These are phyloP conservation scores for Arthrobotrys sphaeroides DNA, from an alignment of 2,329 filamentous ascomycete species.

Conservation along the genomic window DNA sequence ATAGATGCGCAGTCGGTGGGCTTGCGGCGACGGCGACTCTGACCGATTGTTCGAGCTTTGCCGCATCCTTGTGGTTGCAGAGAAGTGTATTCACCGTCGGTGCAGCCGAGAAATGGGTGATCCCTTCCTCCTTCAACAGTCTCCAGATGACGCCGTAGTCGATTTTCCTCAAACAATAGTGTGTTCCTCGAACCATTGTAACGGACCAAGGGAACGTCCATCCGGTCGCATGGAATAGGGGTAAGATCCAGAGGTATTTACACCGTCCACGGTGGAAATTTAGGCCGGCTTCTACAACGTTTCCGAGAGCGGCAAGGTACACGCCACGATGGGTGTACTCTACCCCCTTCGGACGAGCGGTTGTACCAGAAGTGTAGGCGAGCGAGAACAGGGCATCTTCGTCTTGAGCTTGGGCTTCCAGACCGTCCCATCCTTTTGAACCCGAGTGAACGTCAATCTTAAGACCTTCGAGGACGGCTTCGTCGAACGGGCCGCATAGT, in stretches of 20 bases:
- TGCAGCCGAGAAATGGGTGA: slow-evolving; percentile 95
- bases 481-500: slow-evolving; percentile 80
- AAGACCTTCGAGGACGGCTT: slow-evolving; percentile 82
- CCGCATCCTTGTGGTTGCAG: slow-evolving; percentile 80
- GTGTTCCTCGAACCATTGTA: slow-evolving; percentile 91
- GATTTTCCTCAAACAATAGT: slow-evolving; percentile 93
- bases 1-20: slow-evolving; percentile 87
- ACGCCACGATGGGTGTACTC: slow-evolving; percentile 88
- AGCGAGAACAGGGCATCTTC: slow-evolving; percentile 87
- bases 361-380: slow-evolving; percentile 87
- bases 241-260: slow-evolving; percentile 86
- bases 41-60: slow-evolving; percentile 74
- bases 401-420: slow-evolving; percentile 74
- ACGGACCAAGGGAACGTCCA: slow-evolving; percentile 94
- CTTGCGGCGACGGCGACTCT: slow-evolving; percentile 91
- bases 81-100: slow-evolving; percentile 96
- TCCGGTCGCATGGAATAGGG: slow-evolving; percentile 72
- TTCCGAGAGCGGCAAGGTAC: slow-evolving; percentile 84
- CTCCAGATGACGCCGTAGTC: slow-evolving; percentile 94
- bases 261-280: slow-evolving; percentile 76
- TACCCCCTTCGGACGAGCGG: slow-evolving; percentile 75
- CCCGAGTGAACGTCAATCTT: slow-evolving; percentile 74
- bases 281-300: slow-evolving; percentile 87
- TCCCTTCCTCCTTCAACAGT: slow-evolving; percentile 81
- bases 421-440: slow-evolving; percentile 76